These are phyloP conservation scores for Suhomyces chickasaworum DNA, from an alignment of 1,139 yeast genomes.

Conservation along the genomic window DNA sequence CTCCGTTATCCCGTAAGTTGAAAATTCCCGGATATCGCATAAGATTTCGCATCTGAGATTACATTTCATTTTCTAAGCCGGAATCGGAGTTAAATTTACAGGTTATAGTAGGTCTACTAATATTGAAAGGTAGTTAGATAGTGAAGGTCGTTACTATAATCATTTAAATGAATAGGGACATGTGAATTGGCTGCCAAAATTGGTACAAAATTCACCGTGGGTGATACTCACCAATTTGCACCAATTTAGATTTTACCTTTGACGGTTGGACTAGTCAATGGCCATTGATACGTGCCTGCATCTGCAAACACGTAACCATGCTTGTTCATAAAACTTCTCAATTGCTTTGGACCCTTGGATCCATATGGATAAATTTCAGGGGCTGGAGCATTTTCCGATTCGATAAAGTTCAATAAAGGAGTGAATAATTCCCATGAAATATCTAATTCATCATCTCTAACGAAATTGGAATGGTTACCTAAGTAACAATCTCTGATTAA, in stretches of 20 bases:
- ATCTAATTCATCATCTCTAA: slow-evolving; percentile 96
- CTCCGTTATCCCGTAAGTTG: too few species aligned
- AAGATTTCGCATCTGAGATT: too few species aligned
- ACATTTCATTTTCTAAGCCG: too few species aligned
- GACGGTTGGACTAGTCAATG: slow-evolving; percentile 63
- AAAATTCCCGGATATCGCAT: too few species aligned
- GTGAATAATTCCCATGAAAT: slow-evolving; percentile 92
- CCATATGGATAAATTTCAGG: slow-evolving; percentile 83
- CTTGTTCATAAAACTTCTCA: slow-evolving; percentile 59
- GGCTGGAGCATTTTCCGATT: slow-evolving; percentile 62
- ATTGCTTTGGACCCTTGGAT: slow-evolving; percentile 78
- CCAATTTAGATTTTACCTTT: slow-evolving; percentile 36
- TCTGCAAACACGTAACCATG: slow-evolving; percentile 72
- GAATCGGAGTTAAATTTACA: too few species aligned
- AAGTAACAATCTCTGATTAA: slow-evolving; percentile 85
- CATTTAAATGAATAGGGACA: neutral
- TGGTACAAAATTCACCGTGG: neutral
- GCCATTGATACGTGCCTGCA: slow-evolving; percentile 76
- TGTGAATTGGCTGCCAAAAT: too few species aligned
- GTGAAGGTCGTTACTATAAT: slow-evolving; percentile 1
- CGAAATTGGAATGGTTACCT: slow-evolving; percentile 96
- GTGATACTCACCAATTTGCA: too few species aligned
- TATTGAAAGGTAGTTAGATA: neutral
- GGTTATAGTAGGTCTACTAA: too few species aligned
- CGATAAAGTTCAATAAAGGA: slow-evolving; percentile 80